Conservation (phyloP, 169 alveolate genomes). For the Cryptosporidium sp. region DNA sequence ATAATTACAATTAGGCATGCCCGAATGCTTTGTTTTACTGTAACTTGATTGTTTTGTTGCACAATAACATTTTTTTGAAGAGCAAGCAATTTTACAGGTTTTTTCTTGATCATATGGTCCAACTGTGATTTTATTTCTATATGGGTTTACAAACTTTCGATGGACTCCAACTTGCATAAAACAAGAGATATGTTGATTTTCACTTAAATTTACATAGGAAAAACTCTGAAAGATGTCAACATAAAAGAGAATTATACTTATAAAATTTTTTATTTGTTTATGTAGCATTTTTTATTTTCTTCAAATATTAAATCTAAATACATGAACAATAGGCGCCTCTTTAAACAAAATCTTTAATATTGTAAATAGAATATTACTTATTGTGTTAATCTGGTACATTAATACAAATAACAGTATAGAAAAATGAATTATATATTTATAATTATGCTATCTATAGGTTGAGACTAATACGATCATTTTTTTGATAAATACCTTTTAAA, state of each 20-base stretch:
- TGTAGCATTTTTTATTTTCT: neutral
- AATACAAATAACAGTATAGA: neutral
- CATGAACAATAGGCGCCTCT: neutral
- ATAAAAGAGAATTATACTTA: neutral
- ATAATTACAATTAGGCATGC: neutral
- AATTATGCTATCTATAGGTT: neutral
- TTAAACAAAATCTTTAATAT: neutral
- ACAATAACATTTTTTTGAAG: neutral
- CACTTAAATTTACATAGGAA: neutral
- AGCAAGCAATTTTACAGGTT: neutral
- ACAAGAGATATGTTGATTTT: neutral
- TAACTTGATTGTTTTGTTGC: neutral
- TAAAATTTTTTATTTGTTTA: neutral
- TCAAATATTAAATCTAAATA: neutral
- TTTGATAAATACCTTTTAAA: neutral
- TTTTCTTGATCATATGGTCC: neutral
- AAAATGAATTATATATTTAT: no score
- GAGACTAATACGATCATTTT: neutral
- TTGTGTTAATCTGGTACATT: neutral
- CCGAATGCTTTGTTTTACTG: neutral
- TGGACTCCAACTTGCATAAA: neutral
- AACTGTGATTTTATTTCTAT: neutral
- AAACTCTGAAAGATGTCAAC: neutral
- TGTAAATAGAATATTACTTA: no score
- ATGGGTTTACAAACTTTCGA: constrained; percentile 1